Percentiles rank a stretch among this genome's conserved stretches.
Conservation (phyloP, 1,139 yeast genomes). For the Yamadazyma diddensiae region DNA sequence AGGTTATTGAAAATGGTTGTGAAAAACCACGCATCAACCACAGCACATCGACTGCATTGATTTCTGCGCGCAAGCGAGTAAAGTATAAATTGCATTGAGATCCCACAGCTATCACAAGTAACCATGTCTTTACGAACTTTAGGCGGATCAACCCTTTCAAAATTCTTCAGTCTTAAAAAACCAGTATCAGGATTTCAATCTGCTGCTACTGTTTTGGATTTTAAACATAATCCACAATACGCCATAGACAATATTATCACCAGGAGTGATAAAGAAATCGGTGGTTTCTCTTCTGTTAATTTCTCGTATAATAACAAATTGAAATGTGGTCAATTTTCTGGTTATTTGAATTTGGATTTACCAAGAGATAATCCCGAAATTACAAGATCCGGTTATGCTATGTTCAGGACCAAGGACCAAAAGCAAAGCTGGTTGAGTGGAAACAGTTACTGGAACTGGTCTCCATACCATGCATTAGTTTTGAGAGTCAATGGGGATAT, state of each 20-base stretch:
- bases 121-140: slow-evolving; percentile 44
- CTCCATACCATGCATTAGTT: slow-evolving; percentile 54
- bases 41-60: no score
- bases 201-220: slow-evolving; percentile 51
- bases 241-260: slow-evolving; percentile 49
- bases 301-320: slow-evolving; percentile 40
- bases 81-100: slow-evolving; percentile 1
- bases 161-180: slow-evolving; percentile 37
- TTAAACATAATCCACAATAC: slow-evolving; percentile 43
- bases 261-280: slow-evolving; percentile 70
- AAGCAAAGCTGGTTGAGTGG: slow-evolving; percentile 48
- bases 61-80: not conserved
- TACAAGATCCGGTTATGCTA: slow-evolving; percentile 77
- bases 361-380: slow-evolving; percentile 71
- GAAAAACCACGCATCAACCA: no score
- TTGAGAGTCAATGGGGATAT: slow-evolving; percentile 73
- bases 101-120: no score
- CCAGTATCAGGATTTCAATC: slow-evolving; percentile 29
- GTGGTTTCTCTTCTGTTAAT: slow-evolving; percentile 71
- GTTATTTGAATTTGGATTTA: slow-evolving; percentile 68
- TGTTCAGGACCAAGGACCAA: slow-evolving; percentile 76
- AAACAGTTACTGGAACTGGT: slow-evolving; percentile 62
- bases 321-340: slow-evolving; percentile 60
- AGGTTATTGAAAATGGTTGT: no score
- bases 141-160: slow-evolving; percentile 37